A percentile compares a stretch with the other conserved stretches of the same genome.
Conservation (phyloP, 257 asterid species). For the Henckelia pumila region DNA sequence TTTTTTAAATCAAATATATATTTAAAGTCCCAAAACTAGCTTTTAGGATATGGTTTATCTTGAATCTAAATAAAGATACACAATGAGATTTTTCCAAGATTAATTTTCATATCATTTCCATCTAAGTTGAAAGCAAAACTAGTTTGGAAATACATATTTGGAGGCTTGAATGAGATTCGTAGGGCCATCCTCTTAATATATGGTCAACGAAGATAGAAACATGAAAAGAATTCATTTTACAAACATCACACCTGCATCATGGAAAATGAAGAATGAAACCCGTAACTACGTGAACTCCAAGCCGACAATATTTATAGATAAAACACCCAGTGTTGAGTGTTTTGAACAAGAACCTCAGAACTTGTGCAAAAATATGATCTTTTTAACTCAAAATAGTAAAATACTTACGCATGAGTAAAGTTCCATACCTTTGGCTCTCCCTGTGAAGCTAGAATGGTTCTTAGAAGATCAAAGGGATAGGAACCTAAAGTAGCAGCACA, state of each 20-base stretch:
- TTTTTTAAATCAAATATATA: too few relatives aligned
- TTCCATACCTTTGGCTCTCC: constrained; percentile 93
- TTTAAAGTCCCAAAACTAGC: too few relatives aligned
- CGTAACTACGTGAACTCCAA: neutral
- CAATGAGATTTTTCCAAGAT: too few relatives aligned
- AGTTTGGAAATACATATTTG: neutral
- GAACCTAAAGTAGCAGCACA: constrained; percentile 97
- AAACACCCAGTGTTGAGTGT: neutral
- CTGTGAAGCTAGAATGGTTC: constrained; percentile 96
- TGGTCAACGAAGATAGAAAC: too few relatives aligned
- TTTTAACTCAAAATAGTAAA: neutral
- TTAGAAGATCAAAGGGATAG: constrained; percentile 89
- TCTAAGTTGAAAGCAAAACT: neutral
- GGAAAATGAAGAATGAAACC: neutral
- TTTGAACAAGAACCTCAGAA: neutral
- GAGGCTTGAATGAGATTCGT: neutral
- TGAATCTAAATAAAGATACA: too few relatives aligned
- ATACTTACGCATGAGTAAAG: neutral
- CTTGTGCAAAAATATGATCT: neutral
- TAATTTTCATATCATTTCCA: too few relatives aligned
- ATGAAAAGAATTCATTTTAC: neutral
- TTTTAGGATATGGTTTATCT: too few relatives aligned
- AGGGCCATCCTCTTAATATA: neutral
- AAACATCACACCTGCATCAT: too few relatives aligned
- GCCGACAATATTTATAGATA: neutral